Evolutionary conservation across 1,284 basidiomycete genomes (phyloP), one percentile per base, ranked within the genome.

Genomic region (Amylostereum areolatum): DNA sequence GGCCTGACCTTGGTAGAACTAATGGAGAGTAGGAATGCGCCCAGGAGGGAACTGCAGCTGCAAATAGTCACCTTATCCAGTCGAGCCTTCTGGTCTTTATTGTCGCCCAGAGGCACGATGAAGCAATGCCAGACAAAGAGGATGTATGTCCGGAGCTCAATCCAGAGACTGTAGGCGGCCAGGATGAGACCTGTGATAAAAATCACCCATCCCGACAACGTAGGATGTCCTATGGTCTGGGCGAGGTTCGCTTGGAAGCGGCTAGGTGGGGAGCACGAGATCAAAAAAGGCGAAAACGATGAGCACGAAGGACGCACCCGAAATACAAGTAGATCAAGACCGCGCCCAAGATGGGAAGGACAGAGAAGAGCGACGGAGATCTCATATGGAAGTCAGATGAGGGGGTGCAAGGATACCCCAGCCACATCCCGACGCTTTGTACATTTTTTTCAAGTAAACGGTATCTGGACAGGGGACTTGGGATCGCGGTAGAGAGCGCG

Each of bases 1-100:
- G 0, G 84, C 85, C 60, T 89, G 85, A 8, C 82, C 81, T 48
- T 72, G 59, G 60, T 89, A 88, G 61, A 88, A 89, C 67, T 78
- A 40, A 6, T 24, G 8, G 8, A 9, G 28, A n/a, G 24, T 12
- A 5, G 49, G 3, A n/a, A 18, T n/a, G 35, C 41, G 3, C 32
- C 31, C 11, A n/a, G 10, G 37, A 46, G n/a, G 24, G 37, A 18
- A 24, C 24, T 43, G 41, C 18, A 45, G 8, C 18, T 49, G 25
- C 18, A 18, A 18, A 18, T 18, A 18, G 18, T 18, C 29, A 56
- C 55, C 39, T 50, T 52, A 42, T 54, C 54, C 27, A 56, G 39
- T 11, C 55, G 46, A 5, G 40, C 29, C 30, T 47, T 46, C 35
- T 54, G 53, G 30, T 50, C 51, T 9, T 46, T 46, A 43, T 47